Conservation (phyloP, 2,329 filamentous ascomycete species). For the Ophiostoma novo-ulmi region DNA sequence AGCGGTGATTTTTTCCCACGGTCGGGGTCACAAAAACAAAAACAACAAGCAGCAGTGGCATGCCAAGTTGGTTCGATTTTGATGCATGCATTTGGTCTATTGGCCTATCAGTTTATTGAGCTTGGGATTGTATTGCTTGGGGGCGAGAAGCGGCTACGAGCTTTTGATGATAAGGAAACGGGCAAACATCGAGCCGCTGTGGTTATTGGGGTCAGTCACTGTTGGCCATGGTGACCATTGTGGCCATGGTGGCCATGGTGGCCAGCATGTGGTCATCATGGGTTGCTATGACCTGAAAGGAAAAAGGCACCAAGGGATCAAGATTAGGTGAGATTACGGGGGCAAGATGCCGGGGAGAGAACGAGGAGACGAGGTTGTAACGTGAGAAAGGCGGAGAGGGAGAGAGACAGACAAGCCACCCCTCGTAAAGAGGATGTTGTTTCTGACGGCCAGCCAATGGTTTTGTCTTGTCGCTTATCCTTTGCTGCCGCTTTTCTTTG, state of each 20-base stretch:
- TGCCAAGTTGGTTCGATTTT: not conserved
- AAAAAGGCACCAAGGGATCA: not conserved
- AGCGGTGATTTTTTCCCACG: constrained; percentile 46
- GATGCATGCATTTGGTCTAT: not conserved
- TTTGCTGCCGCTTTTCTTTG: not conserved
- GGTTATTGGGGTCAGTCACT: not conserved
- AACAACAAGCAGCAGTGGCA: constrained; percentile 3
- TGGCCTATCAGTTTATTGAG: not conserved
- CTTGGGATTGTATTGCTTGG: not conserved
- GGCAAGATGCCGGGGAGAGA: not conserved
- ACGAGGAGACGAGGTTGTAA: not conserved
- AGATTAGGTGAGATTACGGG: not conserved
- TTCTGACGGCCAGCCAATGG: not conserved
- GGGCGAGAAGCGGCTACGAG: not conserved
- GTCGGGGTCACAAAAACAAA: not conserved
- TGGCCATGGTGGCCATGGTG: not conserved
- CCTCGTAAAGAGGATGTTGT: not conserved
- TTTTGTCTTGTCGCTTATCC: not conserved
- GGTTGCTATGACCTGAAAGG: not conserved
- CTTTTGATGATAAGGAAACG: constrained; percentile 11
- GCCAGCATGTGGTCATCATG: not conserved
- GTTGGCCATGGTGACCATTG: not conserved
- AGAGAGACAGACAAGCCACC: not conserved
- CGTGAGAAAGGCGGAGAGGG: constrained; percentile 1
- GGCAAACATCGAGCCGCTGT: constrained; percentile 13